Conservation (phyloP, 805 yeast species). For the Candida verbasci region DNA sequence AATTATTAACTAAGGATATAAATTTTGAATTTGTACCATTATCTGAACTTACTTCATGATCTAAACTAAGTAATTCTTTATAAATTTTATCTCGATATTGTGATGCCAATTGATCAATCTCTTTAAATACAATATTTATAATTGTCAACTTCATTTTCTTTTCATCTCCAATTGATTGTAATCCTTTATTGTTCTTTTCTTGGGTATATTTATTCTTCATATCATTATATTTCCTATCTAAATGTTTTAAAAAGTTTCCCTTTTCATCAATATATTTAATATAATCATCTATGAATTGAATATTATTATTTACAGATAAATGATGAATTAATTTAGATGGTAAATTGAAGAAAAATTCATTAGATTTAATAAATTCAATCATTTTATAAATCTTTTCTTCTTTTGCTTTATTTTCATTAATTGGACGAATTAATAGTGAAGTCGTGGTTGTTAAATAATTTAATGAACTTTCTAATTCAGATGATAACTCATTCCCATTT, state of each 20-base stretch:
- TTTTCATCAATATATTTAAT: slow-evolving; percentile 25
- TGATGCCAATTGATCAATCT: slow-evolving; percentile 29
- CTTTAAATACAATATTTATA: slow-evolving; percentile 23
- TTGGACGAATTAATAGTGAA: slow-evolving; percentile 37
- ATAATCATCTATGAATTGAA: slow-evolving; percentile 31
- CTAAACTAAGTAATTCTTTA: slow-evolving; percentile 34
- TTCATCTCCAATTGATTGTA: slow-evolving; percentile 19
- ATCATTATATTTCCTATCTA: slow-evolving; percentile 4
- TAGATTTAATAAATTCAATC: slow-evolving; percentile 30
- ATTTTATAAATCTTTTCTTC: slow-evolving; percentile 29
- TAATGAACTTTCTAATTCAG: slow-evolving; percentile 35
- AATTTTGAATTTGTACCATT: slow-evolving; percentile 20
- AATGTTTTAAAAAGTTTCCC: slow-evolving; percentile 12
- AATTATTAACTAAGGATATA: slow-evolving; percentile 34
- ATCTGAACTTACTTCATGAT: slow-evolving; percentile 22
- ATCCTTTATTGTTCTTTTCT: slow-evolving; percentile 11
- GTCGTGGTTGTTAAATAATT: slow-evolving; percentile 35
- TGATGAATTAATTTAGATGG: slow-evolving; percentile 27
- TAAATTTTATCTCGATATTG: slow-evolving; percentile 32
- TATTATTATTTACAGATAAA: slow-evolving; percentile 28
- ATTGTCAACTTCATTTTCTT: slow-evolving; percentile 24
- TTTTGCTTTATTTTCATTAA: slow-evolving; percentile 32
- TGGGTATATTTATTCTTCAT: slow-evolving; percentile 4
- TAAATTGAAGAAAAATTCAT: slow-evolving; percentile 33
- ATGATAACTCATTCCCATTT: slow-evolving; percentile 15